These are phyloP conservation scores for Chrysosphaeria jannelii DNA, from an alignment of 2,329 filamentous ascomycete genomes.

Conservation along the genomic window DNA sequence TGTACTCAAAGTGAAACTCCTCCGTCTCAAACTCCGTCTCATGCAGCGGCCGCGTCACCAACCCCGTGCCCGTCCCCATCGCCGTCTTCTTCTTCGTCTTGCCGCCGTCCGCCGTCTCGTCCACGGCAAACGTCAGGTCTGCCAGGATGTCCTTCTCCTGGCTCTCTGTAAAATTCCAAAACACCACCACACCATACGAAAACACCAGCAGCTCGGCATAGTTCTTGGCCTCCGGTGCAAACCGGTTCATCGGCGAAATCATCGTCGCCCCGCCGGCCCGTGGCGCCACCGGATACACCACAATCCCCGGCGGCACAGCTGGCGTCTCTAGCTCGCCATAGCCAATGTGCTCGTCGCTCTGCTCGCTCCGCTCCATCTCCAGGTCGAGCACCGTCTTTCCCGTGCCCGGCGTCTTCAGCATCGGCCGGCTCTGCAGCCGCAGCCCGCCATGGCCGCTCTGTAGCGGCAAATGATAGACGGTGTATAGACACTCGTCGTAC, in stretches of 20 bases:
- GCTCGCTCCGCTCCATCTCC: constrained; percentile 84
- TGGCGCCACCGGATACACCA: too few species aligned
- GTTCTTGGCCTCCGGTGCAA: constrained; percentile 40
- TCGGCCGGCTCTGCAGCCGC: constrained; percentile 63
- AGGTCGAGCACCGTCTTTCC: constrained; percentile 81
- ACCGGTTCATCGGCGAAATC: constrained; percentile 17
- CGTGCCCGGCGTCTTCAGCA: constrained; percentile 64
- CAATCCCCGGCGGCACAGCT: constrained; percentile 4
- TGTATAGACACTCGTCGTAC: constrained; percentile 93
- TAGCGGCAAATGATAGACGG: constrained; percentile 75
- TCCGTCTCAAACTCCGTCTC: constrained; percentile 91
- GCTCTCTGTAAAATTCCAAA: constrained; percentile 93
- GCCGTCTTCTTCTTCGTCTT: background rate
- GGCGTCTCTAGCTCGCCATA: constrained; percentile 19
- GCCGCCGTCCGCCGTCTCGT: constrained; percentile 11
- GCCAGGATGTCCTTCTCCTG: constrained; percentile 93
- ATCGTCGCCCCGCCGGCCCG: background rate
- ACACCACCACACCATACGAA: constrained; percentile 87
- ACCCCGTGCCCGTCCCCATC: constrained; percentile 11
- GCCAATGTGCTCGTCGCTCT: constrained; percentile 65
- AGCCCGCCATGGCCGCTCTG: constrained; percentile 68
- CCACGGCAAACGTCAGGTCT: constrained; percentile 67
- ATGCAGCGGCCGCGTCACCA: constrained; percentile 51
- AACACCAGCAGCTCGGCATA: constrained; percentile 95
- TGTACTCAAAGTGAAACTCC: constrained; percentile 97